A percentile compares a stretch with the other conserved stretches of the same genome.
These are phyloP conservation scores for Pythium phragmitis DNA, from an alignment of 352 stramenopile species.

Conservation along the genomic window DNA sequence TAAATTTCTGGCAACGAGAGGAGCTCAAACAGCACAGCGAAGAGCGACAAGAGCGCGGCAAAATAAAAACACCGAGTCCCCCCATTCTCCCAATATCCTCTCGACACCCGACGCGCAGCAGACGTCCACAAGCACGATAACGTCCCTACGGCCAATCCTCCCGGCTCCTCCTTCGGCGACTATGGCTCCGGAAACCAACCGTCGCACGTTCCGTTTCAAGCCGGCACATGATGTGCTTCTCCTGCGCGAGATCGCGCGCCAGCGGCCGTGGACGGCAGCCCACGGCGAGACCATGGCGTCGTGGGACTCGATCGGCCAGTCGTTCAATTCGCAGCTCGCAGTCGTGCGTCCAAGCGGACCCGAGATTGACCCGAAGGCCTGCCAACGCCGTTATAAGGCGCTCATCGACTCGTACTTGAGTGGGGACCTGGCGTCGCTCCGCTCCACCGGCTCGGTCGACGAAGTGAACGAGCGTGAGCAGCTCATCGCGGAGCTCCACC, in stretches of 20 bases:
- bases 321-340: slow-evolving; percentile 25
- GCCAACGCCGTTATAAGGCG: slow-evolving; percentile 25
- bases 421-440: slow-evolving; percentile 23
- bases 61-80: background rate
- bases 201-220: slow-evolving; percentile 28
- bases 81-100: background rate
- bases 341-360: slow-evolving; percentile 16
- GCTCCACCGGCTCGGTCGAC: slow-evolving; percentile 19
- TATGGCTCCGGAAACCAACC: slow-evolving; percentile 18
- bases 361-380: slow-evolving; percentile 26
- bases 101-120: background rate
- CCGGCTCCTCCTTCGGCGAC: slow-evolving; percentile 7
- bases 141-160: slow-evolving; percentile 4
- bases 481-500: slow-evolving; percentile 26
- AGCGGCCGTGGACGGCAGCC: slow-evolving; percentile 22
- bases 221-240: slow-evolving; percentile 23
- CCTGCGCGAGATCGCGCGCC: slow-evolving; percentile 22
- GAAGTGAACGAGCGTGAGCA: slow-evolving; percentile 27
- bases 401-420: slow-evolving; percentile 27
- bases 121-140: background rate
- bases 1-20: slow-evolving; percentile 20
- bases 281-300: slow-evolving; percentile 25
- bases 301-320: slow-evolving; percentile 25
- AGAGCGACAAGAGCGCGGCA: background rate
- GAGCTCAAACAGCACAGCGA: slow-evolving; percentile 9